Evolutionary conservation across 164 flowering plant species (phyloP), one percentile per base, ranked within the genome.

Genomic region (Cinnamomum micranthum): DNA sequence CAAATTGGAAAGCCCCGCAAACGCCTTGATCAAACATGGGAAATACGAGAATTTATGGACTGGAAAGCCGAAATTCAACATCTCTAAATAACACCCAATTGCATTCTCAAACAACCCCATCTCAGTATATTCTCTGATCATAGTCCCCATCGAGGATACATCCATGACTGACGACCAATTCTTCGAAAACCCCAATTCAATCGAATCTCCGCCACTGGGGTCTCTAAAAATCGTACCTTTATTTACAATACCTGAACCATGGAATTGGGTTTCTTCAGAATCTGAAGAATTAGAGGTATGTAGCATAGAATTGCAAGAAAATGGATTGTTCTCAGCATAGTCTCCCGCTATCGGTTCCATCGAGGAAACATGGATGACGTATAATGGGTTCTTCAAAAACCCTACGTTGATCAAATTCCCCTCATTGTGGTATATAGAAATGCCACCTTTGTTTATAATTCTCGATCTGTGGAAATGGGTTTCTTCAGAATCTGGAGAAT

Each of bases 21-120:
- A 86, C 2, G 89, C 87, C 81, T 87, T 85, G 58, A 89, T 83
- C 75, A 89, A 77, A 76, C 77, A 75, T 2, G 90, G 88, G 52
- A 89, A 83, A 31, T 74, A 78, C 0, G 65, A 47, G 67, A 83
- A 82, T 25, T 78, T 68, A 68, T 77, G 79, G 50, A 73, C 63
- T 2, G 66, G 77, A 50, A 78, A 6, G 55, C 84, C 85, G 58
- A 23, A 62, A 52, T 80, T 76, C 69, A 85, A 69, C 83, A 82
- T 31, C 50, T 69, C 22, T 50, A 82, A 14, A 76, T 82, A 87
- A 55, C 75, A 50, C 77, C 69, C 47, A 22, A 85, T 74, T 13
- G 85, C 88, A 69, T 82, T 79, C 28, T 75, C 83, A 74, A 71
- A 80, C 10, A 71, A 73, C 20, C 84, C 85, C 59, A 73, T 64